Conservation (phyloP, 208 protist genomes). For the Trypanosoma theileri region DNA sequence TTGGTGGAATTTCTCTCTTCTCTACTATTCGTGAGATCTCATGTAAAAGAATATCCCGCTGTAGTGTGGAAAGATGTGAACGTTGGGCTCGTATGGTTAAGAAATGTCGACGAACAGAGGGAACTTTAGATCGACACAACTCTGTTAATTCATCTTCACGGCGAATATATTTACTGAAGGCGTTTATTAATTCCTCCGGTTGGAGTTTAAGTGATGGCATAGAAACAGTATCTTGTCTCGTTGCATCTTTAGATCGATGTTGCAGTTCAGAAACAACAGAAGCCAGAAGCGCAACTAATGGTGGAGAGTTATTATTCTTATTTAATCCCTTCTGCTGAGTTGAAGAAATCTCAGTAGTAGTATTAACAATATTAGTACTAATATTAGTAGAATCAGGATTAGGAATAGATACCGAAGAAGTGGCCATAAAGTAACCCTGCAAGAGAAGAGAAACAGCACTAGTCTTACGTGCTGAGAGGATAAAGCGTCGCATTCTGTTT, state of each 20-base stretch:
- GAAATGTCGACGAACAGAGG: constrained; percentile 19
- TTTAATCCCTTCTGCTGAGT: background rate
- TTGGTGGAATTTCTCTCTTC: constrained; percentile 37
- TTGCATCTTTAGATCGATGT: background rate
- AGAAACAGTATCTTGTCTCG: background rate
- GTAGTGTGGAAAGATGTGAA: constrained; percentile 14
- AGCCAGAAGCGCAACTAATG: background rate
- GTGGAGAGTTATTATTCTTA: background rate
- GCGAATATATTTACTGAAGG: constrained; percentile 19
- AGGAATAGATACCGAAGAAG: background rate
- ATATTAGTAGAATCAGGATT: background rate
- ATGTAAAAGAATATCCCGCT: constrained; percentile 34
- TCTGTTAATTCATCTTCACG: constrained; percentile 13
- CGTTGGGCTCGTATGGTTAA: constrained; percentile 1
- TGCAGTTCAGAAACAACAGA: background rate
- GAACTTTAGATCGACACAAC: constrained; percentile 17
- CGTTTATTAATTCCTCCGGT: constrained; percentile 10
- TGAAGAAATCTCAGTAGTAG: too few species aligned
- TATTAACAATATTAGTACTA: background rate
- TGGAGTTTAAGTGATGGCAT: background rate
- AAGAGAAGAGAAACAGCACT: background rate
- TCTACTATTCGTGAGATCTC: constrained; percentile 37
- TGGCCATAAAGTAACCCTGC: background rate
- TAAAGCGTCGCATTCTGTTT: constrained; percentile 10
- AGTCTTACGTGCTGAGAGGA: background rate